Evolutionary conservation across 2,329 filamentous ascomycete species (phyloP).

Genomic region (Pyrenochaeta sp.): DNA sequence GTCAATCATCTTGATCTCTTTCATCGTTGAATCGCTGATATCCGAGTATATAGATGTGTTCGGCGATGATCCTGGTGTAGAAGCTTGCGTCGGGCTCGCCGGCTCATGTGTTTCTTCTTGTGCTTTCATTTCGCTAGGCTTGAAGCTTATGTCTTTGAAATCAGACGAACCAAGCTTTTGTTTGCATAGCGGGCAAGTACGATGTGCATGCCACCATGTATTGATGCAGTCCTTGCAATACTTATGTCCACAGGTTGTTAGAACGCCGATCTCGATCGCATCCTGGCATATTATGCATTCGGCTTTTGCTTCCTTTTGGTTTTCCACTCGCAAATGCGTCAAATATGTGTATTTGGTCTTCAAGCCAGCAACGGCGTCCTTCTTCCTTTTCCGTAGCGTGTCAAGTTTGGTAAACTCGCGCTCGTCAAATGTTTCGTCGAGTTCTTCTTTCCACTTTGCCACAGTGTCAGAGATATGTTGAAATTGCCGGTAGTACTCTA

Average conservation of each 20-base stretch:
- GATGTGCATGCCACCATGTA: conserved; percentile 77
- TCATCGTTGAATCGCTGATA: conserved; percentile 74
- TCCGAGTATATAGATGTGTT: conserved; percentile 75
- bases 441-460: conserved; percentile 72
- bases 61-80: conserved; percentile 36
- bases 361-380: conserved; percentile 66
- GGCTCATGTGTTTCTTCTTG: conserved; percentile 62
- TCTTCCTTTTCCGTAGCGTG: conserved; percentile 61
- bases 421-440: conserved; percentile 65
- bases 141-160: conserved; percentile 85
- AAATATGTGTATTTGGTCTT: conserved; percentile 81
- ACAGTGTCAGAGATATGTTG: conserved; percentile 92
- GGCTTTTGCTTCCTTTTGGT: conserved; percentile 62
- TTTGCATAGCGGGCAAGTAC: conserved; percentile 88
- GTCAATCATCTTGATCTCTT: conserved; percentile 83
- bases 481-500: conserved; percentile 90
- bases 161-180: conserved; percentile 69
- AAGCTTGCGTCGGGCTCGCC: conserved; percentile 25
- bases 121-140: conserved; percentile 75
- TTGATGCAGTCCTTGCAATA: conserved; percentile 90
- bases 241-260: conserved; percentile 85
- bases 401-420: conserved; percentile 54
- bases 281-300: conserved; percentile 89
- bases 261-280: conserved; percentile 76
- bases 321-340: conserved; percentile 68